Base-by-base conservation (phyloP, 495 filamentous ascomycete species). In the Hyaloscypha hepaticicola region DNA sequence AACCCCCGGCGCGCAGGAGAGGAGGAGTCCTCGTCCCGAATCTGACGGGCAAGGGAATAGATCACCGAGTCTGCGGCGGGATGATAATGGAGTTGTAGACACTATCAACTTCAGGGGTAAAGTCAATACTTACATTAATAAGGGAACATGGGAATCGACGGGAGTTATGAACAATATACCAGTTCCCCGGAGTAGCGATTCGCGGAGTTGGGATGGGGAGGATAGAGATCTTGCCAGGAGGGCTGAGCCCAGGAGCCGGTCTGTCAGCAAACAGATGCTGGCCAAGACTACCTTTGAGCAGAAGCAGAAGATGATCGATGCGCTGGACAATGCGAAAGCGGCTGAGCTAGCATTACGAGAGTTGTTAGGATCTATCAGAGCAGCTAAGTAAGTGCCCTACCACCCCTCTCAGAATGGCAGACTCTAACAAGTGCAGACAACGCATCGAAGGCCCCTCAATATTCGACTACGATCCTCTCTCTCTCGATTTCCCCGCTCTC, bases 291-390 rank as follows among this genome's bases (percentile, higher is more conserved):
- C 88, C 70, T 73, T 84, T 70, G 77, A 88, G 70, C 73, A 81
- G 74, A 79, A 83, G 69, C 78, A 87, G 72, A 76, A 84, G 71
- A 60, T 78, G 70, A 77, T 79, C 68, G 85, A 86, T 66, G 87
- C 87, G 33, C 76, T 85, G 66, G 91, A 96, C 69, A 91, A 83
- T 24, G 84, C 85, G 48, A 85, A 85, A 63, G 92, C 93, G 5
- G 83, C 92, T n/a, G 91, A 96, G 75, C 72, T 96, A 68, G 93
- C 93, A 9, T 76, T 97, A 70, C 79, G 88, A 62, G 93, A 97
- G 72, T 79, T 96, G 45, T 77, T 96, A 19, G 85, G 87, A 52
- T 93, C 87, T 65, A 81, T 92, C 65, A 86, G 88, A 72, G 91
- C 92, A 66, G 92, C 93, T 53, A 92, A 86, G 91, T 94, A 80